Evolutionary conservation across 805 yeast species (phyloP), one percentile per base, ranked within the genome.

Genomic region (Candida morakotiae): DNA sequence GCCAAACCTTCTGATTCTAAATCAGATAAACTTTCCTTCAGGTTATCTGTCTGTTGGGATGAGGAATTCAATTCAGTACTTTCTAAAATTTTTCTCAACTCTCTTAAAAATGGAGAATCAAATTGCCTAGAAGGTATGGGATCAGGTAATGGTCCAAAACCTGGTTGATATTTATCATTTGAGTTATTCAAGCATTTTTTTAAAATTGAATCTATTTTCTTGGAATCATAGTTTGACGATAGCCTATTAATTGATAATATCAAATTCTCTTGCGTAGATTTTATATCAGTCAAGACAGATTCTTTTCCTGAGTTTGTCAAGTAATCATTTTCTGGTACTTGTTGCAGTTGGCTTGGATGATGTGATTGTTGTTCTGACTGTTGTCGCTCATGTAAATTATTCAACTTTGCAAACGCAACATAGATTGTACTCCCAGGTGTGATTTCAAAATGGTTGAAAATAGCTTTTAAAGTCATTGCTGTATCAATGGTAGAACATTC

Each of bases 101-200:
- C 98, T 38, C 98, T 71, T 39, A 91, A 67, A 45, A 79, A 84
- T 4, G 96, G 91, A 0, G 96, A 85, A 58, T 88, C 96, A 60
- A 85, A 88, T 38, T 77, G 81, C 44, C 94, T 77, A 19, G 74
- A 66, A 2, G 79, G 63, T 17, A 75, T 62, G 21, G 89, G 81
- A 38, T 82, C 88, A 0, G 96, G 95, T 20, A 86, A 66, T 5
- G 89, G 83, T 3, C 89, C 91, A 51, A 80, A 75, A 48, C 75
- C 75, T 14, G 70, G 64, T 37, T 72, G 70, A 39, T 74, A 69
- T 5, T 72, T 73, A 10, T 66, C 58, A 43, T 75, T 79, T 53
- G 65, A 52, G 38, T 55, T 62, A 9, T 47, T 42, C 8, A 57
- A 41, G 5, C 67, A 58, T 31, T 48, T 51, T 6, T 57, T 51